A percentile compares a stretch with the other conserved stretches of the same genome.
Evolutionary conservation across 805 yeast genomes (phyloP).

Genomic region (Saturnispora halmiae): DNA sequence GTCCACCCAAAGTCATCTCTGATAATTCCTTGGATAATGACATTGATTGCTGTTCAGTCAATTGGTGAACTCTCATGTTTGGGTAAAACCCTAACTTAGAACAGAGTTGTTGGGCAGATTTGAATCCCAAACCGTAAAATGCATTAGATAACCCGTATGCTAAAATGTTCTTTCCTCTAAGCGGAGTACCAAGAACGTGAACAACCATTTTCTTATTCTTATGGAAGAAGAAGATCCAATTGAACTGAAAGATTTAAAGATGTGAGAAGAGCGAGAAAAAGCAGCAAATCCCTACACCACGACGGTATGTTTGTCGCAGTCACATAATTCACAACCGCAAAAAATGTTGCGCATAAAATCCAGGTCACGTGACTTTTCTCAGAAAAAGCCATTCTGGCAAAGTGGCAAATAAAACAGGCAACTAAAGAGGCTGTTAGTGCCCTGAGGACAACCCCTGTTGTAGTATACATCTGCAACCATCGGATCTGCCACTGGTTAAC

Average conservation of each 20-base stretch:
- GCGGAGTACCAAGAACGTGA: conserved; percentile 43
- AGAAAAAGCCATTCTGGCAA: conserved; percentile 1
- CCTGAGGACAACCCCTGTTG: conserved; percentile 4
- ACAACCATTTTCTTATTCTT: conserved; percentile 34
- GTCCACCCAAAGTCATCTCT: conserved; percentile 74
- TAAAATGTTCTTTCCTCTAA: conserved; percentile 31
- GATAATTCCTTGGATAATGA: conserved; percentile 81
- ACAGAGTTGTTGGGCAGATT: conserved; percentile 66
- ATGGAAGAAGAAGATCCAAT: conserved; percentile 7
- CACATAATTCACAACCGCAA: background rate
- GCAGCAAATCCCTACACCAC: conserved; percentile 7
- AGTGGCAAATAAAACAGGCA: background rate
- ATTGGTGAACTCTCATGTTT: conserved; percentile 86
- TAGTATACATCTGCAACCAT: conserved; percentile 4
- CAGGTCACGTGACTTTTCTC: conserved; percentile 3
- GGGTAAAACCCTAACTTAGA: conserved; percentile 89
- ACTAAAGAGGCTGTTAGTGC: background rate
- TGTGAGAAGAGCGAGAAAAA: conserved; percentile 8
- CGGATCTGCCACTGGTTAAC: conserved; percentile 7
- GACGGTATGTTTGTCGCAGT: background rate
- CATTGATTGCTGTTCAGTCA: conserved; percentile 79
- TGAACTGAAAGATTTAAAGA: conserved; percentile 7
- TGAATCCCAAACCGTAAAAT: conserved; percentile 79
- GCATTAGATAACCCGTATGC: conserved; percentile 60
- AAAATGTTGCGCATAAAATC: background rate